Evolutionary conservation across 106 monocot species (phyloP).

Genomic region (Apostasia ramifera): DNA sequence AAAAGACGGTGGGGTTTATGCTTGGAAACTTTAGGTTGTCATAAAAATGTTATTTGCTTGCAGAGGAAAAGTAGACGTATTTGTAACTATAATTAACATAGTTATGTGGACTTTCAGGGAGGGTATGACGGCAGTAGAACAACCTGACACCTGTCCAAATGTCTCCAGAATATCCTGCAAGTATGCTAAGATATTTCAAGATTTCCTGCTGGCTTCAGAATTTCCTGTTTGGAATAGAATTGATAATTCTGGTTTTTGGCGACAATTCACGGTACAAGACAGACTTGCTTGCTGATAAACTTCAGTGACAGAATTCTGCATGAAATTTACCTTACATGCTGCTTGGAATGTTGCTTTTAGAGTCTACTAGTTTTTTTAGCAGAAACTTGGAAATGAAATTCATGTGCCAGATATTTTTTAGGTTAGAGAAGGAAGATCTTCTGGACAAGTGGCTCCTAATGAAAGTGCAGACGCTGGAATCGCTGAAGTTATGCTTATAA

Average conservation of each 20-base stretch:
- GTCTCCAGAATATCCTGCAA: constrained; percentile 71
- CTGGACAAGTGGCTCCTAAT: constrained; percentile 11
- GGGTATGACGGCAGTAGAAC: constrained; percentile 83
- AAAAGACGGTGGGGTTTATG: constrained; percentile 82
- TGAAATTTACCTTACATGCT: not conserved
- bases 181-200: constrained; percentile 79
- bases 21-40: constrained; percentile 93
- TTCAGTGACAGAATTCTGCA: not conserved
- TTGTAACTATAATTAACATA: constrained; percentile 4
- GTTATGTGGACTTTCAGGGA: constrained; percentile 46
- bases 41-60: not conserved
- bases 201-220: constrained; percentile 63
- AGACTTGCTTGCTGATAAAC: not conserved
- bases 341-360: not conserved
- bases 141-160: constrained; percentile 82
- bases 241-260: constrained; percentile 90
- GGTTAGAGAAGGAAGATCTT: constrained; percentile 91
- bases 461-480: constrained; percentile 30
- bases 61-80: not conserved
- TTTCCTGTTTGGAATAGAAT: constrained; percentile 84
- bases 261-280: constrained; percentile 64
- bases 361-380: not conserved
- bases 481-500: constrained; percentile 90
- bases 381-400: too few relatives aligned
- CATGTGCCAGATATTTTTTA: constrained; percentile 5